Evolutionary conservation across 371 early-diverging fungal species (phyloP).

Genomic region (Mortierella sp.): DNA sequence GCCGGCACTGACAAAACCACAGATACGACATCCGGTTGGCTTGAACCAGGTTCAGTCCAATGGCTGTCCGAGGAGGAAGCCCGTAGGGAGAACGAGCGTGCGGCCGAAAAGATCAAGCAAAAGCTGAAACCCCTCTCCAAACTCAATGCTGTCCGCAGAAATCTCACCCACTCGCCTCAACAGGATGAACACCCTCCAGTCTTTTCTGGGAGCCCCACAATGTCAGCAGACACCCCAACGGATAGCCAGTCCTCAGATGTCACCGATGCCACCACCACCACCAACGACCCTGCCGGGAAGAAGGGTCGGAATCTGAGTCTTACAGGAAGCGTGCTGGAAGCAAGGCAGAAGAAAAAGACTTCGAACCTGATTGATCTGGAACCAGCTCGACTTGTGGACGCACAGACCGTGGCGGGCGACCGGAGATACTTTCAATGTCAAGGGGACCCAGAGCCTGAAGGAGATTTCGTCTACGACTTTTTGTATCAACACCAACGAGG

Average conservation of each 20-base stretch:
- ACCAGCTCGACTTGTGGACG: constrained; percentile 29
- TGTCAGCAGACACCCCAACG: neutral
- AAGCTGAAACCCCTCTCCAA: constrained; percentile 28
- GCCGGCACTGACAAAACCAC: neutral
- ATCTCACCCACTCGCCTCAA: neutral
- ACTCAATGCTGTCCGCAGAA: constrained; percentile 19
- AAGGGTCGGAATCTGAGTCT: neutral
- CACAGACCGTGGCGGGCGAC: constrained; percentile 25
- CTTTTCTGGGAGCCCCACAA: neutral
- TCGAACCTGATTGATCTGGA: constrained; percentile 28
- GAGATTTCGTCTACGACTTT: constrained; percentile 51
- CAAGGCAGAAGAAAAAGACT: constrained; percentile 6
- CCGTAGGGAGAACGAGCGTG: constrained; percentile 28
- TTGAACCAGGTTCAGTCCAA: neutral
- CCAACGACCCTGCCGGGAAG: neutral
- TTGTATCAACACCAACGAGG: constrained; percentile 55
- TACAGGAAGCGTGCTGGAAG: neutral
- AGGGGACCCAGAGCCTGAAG: constrained; percentile 35
- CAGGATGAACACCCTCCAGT: constrained; percentile 2
- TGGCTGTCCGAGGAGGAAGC: constrained; percentile 29
- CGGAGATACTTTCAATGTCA: constrained; percentile 38
- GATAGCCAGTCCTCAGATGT: neutral
- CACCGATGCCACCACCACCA: neutral
- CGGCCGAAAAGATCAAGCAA: constrained; percentile 34
- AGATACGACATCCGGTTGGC: neutral